phyloP scores from a whole-genome alignment of 2,329 filamentous ascomycete genomes.

The Talaromyces funiculosus region DNA sequence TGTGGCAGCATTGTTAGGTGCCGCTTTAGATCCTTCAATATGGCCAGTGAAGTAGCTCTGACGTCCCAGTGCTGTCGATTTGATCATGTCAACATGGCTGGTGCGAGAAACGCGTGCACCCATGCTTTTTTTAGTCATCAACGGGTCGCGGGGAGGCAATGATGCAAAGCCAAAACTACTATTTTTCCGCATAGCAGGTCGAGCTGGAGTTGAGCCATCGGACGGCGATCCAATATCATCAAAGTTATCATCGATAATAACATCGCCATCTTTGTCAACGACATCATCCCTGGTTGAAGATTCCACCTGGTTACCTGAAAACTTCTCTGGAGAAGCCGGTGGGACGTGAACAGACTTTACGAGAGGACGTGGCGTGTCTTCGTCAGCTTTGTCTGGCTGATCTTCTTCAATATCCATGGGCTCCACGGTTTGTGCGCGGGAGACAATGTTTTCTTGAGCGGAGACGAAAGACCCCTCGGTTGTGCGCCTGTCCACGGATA shows the following conservation, averaged over 20 bases:
- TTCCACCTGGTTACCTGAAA: slow-evolving; percentile 14
- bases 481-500: slow-evolving; percentile 31
- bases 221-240: slow-evolving; percentile 46
- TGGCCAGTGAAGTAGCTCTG: slow-evolving; percentile 68
- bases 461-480: slow-evolving; percentile 45
- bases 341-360: slow-evolving; percentile 12
- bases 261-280: slow-evolving; percentile 23
- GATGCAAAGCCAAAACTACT: slow-evolving; percentile 94
- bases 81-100: slow-evolving; percentile 66
- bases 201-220: slow-evolving; percentile 42
- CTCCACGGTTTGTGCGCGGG: slow-evolving; percentile 33
- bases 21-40: slow-evolving; percentile 55
- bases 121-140: slow-evolving; percentile 77
- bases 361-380: slow-evolving; percentile 15
- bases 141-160: slow-evolving; percentile 80
- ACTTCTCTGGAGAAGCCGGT: slow-evolving; percentile 15
- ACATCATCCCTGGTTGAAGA: slow-evolving; percentile 16
- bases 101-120: slow-evolving; percentile 66
- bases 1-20: slow-evolving; percentile 25
- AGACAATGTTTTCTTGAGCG: slow-evolving; percentile 34
- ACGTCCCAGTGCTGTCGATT: slow-evolving; percentile 43
- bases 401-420: slow-evolving; percentile 29
- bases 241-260: slow-evolving; percentile 31
- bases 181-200: slow-evolving; percentile 70
- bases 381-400: slow-evolving; percentile 19